Percentiles rank a stretch among this genome's conserved stretches.
Conservation (phyloP, 257 asterid genomes). For the Scutellaria baicalensis region DNA sequence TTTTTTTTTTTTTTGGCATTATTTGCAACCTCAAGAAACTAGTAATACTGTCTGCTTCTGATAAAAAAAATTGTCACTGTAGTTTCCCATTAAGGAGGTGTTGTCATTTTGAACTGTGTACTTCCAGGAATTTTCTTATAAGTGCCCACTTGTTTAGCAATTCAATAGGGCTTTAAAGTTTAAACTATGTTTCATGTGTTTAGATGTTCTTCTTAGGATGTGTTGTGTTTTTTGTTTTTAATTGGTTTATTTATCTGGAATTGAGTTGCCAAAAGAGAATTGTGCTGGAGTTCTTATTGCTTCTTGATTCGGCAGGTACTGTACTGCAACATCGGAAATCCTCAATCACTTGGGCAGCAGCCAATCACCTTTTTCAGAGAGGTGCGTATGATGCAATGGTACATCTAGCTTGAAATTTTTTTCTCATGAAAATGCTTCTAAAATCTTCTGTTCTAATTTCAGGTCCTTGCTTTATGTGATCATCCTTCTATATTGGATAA, state of each 20-base stretch:
- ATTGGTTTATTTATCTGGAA: background rate
- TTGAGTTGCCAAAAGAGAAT: background rate
- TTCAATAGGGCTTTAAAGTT: background rate
- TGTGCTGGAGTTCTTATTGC: background rate
- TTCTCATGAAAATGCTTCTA: background rate
- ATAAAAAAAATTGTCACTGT: background rate
- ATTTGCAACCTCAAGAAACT: background rate
- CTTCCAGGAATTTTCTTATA: background rate
- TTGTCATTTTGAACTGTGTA: background rate
- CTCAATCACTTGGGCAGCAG: conserved; percentile 92
- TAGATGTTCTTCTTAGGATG: background rate
- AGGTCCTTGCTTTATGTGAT: conserved; percentile 96
- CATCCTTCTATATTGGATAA: conserved; percentile 89
- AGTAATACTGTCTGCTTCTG: background rate
- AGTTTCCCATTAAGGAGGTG: background rate
- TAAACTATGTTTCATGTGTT: background rate
- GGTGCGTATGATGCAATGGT: conserved; percentile 33
- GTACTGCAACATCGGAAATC: conserved; percentile 93
- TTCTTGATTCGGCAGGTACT: conserved; percentile 47
- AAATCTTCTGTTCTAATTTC: conserved; percentile 9
- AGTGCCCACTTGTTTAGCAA: background rate
- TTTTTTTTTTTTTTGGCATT: background rate
- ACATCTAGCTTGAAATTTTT: background rate
- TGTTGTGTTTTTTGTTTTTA: background rate
- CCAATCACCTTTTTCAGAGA: conserved; percentile 96